Percentiles rank a stretch among this genome's conserved stretches.
phyloP scores from a whole-genome alignment of 2,329 filamentous ascomycete genomes.

The Fusarium sp. region DNA sequence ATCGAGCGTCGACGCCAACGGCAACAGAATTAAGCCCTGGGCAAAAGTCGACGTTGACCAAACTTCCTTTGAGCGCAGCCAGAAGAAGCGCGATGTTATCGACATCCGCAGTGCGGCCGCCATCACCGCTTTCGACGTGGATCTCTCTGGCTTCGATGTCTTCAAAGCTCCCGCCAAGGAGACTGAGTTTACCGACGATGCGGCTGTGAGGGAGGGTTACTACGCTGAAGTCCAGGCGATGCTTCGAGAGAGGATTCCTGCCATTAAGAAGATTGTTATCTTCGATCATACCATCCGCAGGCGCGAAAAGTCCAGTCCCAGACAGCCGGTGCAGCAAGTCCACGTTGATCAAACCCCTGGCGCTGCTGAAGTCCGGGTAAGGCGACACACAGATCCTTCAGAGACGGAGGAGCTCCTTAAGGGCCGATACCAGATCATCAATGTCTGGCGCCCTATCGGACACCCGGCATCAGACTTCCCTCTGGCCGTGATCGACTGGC shows the following conservation, averaged over 20 bases:
- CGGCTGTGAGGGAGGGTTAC: constrained; percentile 66
- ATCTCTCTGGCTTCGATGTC: constrained; percentile 46
- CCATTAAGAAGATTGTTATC: constrained; percentile 72
- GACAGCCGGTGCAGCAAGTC: constrained; percentile 76
- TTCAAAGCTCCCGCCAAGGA: constrained; percentile 57
- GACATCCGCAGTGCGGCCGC: constrained; percentile 41
- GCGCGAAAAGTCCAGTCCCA: constrained; percentile 64
- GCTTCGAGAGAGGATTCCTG: constrained; percentile 65
- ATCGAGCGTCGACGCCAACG: constrained; percentile 26
- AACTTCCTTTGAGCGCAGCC: constrained; percentile 38
- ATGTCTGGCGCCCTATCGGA: constrained; percentile 56
- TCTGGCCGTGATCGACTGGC: constrained; percentile 44
- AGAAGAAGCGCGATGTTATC: constrained; percentile 37
- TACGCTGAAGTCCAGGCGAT: constrained; percentile 72
- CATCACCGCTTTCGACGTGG: constrained; percentile 37
- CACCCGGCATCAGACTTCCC: constrained; percentile 44
- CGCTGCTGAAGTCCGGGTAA: constrained; percentile 71
- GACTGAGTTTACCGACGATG: constrained; percentile 67
- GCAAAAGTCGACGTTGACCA: constrained; percentile 44
- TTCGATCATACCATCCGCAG: constrained; percentile 80
- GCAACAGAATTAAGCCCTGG: constrained; percentile 37
- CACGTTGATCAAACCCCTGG: constrained; percentile 78
- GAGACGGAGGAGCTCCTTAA: constrained; percentile 55
- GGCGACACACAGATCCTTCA: constrained; percentile 65
- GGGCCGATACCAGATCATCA: constrained; percentile 66